Evolutionary conservation across 805 yeast genomes (phyloP).

Genomic region (Ogataea pignaliae): DNA sequence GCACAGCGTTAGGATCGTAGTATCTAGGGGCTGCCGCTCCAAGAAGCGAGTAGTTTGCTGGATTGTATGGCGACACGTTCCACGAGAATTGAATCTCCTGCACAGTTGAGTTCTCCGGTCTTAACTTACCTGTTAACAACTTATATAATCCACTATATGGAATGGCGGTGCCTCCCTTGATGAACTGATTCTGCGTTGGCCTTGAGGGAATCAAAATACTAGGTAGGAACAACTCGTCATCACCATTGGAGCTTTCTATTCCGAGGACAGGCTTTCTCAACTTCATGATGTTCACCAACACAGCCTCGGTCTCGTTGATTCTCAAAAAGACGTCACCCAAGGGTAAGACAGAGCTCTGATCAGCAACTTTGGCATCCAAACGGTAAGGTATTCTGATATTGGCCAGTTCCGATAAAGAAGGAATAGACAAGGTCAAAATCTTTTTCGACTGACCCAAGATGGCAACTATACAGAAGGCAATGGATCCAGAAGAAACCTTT

Average conservation of each 20-base stretch:
- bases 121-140: slow-evolving; percentile 69
- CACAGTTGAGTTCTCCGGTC: slow-evolving; percentile 42
- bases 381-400: slow-evolving; percentile 41
- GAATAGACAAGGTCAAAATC: slow-evolving; percentile 41
- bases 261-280: slow-evolving; percentile 30
- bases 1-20: slow-evolving; percentile 29
- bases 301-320: slow-evolving; percentile 50
- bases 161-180: slow-evolving; percentile 67
- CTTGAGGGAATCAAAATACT: slow-evolving; percentile 67
- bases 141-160: slow-evolving; percentile 57
- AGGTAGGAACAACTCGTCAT: slow-evolving; percentile 67
- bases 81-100: slow-evolving; percentile 55
- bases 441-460: slow-evolving; percentile 25
- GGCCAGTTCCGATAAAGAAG: slow-evolving; percentile 57
- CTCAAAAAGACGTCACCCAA: slow-evolving; percentile 54
- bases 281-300: slow-evolving; percentile 47
- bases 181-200: slow-evolving; percentile 83
- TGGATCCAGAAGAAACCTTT: slow-evolving; percentile 15
- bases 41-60: slow-evolving; percentile 26
- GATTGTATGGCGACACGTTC: slow-evolving; percentile 36
- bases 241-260: slow-evolving; percentile 21
- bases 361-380: slow-evolving; percentile 36
- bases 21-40: slow-evolving; percentile 27
- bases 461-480: slow-evolving; percentile 27
- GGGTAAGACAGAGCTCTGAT: slow-evolving; percentile 39